Conservation (phyloP, 2,329 filamentous ascomycete species). For the Hypoxylon sp. region DNA sequence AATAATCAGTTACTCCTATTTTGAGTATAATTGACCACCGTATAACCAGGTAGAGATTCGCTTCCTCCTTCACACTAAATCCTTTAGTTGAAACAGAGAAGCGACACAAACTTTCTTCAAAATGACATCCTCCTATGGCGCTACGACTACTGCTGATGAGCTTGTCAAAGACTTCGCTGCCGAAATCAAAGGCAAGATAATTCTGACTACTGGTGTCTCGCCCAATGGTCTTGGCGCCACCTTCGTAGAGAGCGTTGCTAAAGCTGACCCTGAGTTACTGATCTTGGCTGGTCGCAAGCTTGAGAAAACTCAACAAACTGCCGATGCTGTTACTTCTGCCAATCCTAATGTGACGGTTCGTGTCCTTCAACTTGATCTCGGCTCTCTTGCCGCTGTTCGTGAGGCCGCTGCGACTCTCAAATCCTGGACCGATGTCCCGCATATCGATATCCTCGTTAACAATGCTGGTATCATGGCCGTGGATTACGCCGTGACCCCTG, state of each 20-base stretch:
- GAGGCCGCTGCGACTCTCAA: constrained; percentile 58
- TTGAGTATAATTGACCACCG: not conserved
- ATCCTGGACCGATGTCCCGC: constrained; percentile 50
- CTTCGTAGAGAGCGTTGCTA: constrained; percentile 58
- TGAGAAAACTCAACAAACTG: constrained; percentile 58
- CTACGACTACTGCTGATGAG: constrained; percentile 24
- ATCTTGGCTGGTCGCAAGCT: constrained; percentile 63
- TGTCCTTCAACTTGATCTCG: constrained; percentile 49
- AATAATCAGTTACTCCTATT: not conserved
- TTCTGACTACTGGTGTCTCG: constrained; percentile 62
- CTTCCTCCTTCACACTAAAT: not conserved
- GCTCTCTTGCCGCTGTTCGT: constrained; percentile 44
- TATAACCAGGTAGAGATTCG: not conserved
- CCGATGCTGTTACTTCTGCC: constrained; percentile 55
- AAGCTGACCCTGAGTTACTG: constrained; percentile 59
- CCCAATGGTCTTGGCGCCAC: constrained; percentile 58
- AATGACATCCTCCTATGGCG: constrained; percentile 25
- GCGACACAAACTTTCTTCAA: not conserved
- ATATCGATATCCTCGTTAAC: constrained; percentile 42
- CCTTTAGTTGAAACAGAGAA: not conserved
- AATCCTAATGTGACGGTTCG: constrained; percentile 56
- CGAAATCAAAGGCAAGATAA: constrained; percentile 50
- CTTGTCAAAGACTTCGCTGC: constrained; percentile 28
- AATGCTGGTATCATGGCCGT: constrained; percentile 59
- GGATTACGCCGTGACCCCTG: constrained; percentile 48